Conservation (phyloP, 192 early-diverging fungal genomes). For the Coemansia sp. region DNA sequence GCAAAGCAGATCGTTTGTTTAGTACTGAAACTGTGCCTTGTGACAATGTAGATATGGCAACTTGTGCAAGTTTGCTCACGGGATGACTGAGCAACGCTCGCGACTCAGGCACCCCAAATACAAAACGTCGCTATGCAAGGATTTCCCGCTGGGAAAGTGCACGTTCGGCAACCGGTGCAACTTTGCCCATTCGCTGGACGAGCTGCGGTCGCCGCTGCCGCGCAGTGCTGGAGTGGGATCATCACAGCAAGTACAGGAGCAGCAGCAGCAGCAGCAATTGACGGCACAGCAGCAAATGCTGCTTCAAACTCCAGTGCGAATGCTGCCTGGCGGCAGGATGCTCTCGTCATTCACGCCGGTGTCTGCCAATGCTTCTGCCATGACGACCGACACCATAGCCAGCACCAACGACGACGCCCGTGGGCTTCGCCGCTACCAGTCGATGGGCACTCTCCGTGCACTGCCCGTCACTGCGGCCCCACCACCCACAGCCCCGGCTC, state of each 20-base stretch:
- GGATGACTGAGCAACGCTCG: slow-evolving; percentile 68
- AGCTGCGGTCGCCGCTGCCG: slow-evolving; percentile 34
- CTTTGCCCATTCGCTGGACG: slow-evolving; percentile 73
- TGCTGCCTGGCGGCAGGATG: slow-evolving; percentile 42
- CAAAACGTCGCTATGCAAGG: slow-evolving; percentile 93
- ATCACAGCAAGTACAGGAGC: slow-evolving; percentile 3
- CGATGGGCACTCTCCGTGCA: slow-evolving; percentile 38
- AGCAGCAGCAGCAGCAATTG: slow-evolving; percentile 20
- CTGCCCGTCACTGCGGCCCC: slow-evolving; percentile 2
- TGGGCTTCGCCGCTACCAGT: slow-evolving; percentile 46
- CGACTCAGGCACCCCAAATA: slow-evolving; percentile 89
- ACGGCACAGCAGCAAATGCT: slow-evolving; percentile 15
- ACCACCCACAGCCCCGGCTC: slow-evolving; percentile 1
- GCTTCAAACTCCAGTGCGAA: slow-evolving; percentile 29
- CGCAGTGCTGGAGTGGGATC: not conserved
- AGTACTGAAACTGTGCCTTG: too few relatives aligned
- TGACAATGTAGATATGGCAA: slow-evolving; percentile 69
- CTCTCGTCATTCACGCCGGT: slow-evolving; percentile 36
- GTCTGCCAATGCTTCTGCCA: not conserved
- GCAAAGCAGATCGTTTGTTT: not conserved
- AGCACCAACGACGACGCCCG: slow-evolving; percentile 7
- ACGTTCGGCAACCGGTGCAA: slow-evolving; percentile 94
- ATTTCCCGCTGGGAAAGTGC: slow-evolving; percentile 85
- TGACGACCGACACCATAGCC: not conserved
- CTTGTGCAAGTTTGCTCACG: slow-evolving; percentile 96